phyloP scores from a whole-genome alignment of 148 eudicot genomes.

The Tetragonia tetragonoides region DNA sequence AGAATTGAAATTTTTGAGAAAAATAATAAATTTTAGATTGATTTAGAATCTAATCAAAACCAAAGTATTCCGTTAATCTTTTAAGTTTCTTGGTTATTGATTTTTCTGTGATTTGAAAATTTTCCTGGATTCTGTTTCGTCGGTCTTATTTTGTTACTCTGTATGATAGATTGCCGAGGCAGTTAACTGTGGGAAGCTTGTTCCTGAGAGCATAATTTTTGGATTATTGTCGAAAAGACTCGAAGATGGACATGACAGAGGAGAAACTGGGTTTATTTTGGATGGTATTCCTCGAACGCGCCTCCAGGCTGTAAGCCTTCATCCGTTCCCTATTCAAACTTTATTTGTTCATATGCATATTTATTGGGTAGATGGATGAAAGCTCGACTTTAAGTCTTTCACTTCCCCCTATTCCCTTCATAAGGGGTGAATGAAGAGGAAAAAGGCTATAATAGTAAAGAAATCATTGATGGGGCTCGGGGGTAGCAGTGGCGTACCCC shows the following conservation, averaged over 20 bases:
- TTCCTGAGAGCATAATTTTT: conserved; percentile 83
- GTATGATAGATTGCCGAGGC: conserved; percentile 60
- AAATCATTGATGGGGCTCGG: no score
- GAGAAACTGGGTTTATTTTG: conserved; percentile 90
- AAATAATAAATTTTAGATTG: no score
- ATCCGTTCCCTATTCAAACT: background rate
- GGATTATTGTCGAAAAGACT: conserved; percentile 79
- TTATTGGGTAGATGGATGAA: background rate
- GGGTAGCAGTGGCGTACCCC: no score
- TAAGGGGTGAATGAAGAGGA: no score
- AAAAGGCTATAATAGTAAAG: no score
- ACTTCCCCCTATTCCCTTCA: no score
- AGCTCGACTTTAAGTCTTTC: background rate
- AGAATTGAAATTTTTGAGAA: no score
- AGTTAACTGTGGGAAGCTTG: conserved; percentile 74
- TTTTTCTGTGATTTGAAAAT: background rate
- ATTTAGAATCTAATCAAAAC: no score
- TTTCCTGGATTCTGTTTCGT: conserved; percentile 1
- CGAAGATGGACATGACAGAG: conserved; percentile 72
- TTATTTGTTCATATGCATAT: background rate
- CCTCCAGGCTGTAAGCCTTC: conserved; percentile 73
- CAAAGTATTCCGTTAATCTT: no score
- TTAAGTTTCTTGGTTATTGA: no score
- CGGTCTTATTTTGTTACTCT: background rate
- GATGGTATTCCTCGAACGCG: conserved; percentile 93